Evolutionary conservation across 2,329 filamentous ascomycete species (phyloP).

Genomic region (Sporothrix inflata): DNA sequence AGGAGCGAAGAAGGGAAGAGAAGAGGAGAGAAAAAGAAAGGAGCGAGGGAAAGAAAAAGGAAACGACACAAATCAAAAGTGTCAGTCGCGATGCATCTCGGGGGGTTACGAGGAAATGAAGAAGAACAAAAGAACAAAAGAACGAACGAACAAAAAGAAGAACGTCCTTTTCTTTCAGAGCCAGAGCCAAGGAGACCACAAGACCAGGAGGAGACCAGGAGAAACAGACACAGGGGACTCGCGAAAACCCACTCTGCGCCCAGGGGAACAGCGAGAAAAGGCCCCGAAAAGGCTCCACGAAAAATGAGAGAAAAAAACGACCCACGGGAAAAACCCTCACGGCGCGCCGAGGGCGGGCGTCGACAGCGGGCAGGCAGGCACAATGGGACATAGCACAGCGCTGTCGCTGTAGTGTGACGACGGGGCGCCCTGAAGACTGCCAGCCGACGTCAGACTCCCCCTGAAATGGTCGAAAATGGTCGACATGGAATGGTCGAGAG

Average conservation of each 20-base stretch:
- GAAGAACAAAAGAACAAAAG: not conserved
- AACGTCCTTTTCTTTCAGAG: not conserved
- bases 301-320: not conserved
- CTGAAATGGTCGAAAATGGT: not conserved
- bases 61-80: not conserved
- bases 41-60: not conserved
- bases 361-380: too few species aligned
- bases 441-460: constrained; percentile 8
- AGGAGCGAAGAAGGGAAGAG: not conserved
- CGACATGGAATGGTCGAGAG: not conserved
- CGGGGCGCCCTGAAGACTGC: not conserved
- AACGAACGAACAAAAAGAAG: not conserved
- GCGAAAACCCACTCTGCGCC: constrained; percentile 8
- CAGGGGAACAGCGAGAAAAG: too few species aligned
- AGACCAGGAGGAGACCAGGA: not conserved
- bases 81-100: not conserved
- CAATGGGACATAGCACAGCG: too few species aligned
- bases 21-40: not conserved
- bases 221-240: not conserved
- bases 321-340: not conserved
- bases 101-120: not conserved
- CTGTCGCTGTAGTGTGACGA: constrained; percentile 5
- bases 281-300: not conserved
- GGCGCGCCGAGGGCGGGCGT: not conserved
- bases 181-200: not conserved